These are phyloP conservation scores for Lasiodiplodia gonubiensis DNA, from an alignment of 2,329 filamentous ascomycete genomes.

Conservation along the genomic window DNA sequence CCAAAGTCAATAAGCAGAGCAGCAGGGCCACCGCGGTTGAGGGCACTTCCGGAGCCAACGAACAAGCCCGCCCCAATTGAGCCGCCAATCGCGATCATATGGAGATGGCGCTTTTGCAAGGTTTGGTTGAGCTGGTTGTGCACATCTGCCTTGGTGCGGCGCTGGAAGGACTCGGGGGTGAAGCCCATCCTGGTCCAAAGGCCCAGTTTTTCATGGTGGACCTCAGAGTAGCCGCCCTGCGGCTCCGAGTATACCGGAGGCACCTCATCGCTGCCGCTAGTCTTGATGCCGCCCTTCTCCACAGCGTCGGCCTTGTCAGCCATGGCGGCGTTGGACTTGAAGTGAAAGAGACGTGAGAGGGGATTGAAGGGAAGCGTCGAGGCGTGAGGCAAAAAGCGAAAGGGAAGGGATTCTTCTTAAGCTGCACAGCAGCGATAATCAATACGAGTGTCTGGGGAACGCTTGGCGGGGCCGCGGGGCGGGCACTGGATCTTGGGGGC, in stretches of 20 bases:
- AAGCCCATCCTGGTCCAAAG: conserved; percentile 50
- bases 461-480: conserved; percentile 12
- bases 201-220: conserved; percentile 28
- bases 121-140: conserved; percentile 66
- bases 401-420: conserved; percentile 8
- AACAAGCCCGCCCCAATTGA: conserved; percentile 81
- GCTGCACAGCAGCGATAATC: neutral
- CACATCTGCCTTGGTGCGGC: conserved; percentile 34
- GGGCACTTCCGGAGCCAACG: conserved; percentile 68
- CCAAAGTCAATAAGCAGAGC: conserved; percentile 45
- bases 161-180: conserved; percentile 48
- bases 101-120: conserved; percentile 68
- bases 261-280: conserved; percentile 19
- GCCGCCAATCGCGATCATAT: conserved; percentile 97
- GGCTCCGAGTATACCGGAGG: neutral
- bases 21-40: conserved; percentile 47
- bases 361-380: too few relatives aligned
- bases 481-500: conserved; percentile 8
- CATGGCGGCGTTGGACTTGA: conserved; percentile 2
- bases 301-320: conserved; percentile 22
- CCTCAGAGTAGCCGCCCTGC: neutral
- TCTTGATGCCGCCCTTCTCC: conserved; percentile 23
- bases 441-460: conserved; percentile 21
- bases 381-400: neutral
- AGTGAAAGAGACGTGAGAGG: neutral